Percentiles rank a stretch among this genome's conserved stretches.
These are phyloP conservation scores for Parasarocladium wereldwijsianum DNA, from an alignment of 2,329 filamentous ascomycete species.

Conservation along the genomic window DNA sequence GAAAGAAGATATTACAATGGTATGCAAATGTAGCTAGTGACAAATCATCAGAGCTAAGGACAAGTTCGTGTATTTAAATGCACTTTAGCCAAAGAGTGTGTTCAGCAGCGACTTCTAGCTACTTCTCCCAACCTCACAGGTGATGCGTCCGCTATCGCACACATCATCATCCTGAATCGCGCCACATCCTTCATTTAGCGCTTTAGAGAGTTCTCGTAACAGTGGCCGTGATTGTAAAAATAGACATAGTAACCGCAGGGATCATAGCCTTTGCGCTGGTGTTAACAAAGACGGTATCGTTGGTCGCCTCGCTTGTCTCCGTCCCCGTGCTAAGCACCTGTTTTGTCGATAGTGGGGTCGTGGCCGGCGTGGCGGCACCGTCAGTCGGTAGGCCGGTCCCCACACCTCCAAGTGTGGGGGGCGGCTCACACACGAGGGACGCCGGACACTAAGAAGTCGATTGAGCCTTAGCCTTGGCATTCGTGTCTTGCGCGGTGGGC, in stretches of 20 bases:
- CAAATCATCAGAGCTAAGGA: too few species aligned
- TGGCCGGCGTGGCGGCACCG: too few species aligned
- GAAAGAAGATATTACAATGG: too few species aligned
- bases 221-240: slow-evolving; percentile 1
- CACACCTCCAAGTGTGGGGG: slow-evolving; percentile 1
- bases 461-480: background rate
- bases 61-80: too few species aligned
- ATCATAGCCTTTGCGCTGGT: background rate
- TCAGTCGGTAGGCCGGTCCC: background rate
- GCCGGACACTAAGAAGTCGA: background rate
- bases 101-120: too few species aligned
- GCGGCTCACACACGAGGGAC: background rate
- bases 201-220: background rate
- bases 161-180: too few species aligned
- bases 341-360: background rate
- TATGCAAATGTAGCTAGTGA: too few species aligned
- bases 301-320: background rate
- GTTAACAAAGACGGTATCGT: slow-evolving; percentile 1
- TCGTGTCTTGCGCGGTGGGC: background rate
- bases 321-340: background rate
- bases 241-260: background rate
- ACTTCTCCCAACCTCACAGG: too few species aligned
- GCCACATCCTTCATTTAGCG: too few species aligned
- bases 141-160: too few species aligned
- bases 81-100: too few species aligned